These are phyloP conservation scores for Lactifluus volemus DNA, from an alignment of 768 basidiomycete species.

Conservation along the genomic window DNA sequence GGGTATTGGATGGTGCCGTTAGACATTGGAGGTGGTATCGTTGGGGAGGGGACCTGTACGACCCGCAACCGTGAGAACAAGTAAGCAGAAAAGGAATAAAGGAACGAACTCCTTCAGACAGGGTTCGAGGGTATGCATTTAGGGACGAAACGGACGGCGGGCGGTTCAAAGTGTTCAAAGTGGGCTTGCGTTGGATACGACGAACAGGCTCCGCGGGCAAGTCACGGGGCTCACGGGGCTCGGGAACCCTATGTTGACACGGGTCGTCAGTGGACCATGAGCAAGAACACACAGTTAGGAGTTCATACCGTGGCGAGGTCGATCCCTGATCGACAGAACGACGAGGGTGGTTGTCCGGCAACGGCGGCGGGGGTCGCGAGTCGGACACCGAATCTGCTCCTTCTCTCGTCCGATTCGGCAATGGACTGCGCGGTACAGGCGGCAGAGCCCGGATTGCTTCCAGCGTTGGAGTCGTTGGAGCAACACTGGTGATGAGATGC, in stretches of 20 bases:
- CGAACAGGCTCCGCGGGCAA: conserved; percentile 9
- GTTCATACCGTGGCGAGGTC: conserved; percentile 36
- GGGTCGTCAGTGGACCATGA: neutral
- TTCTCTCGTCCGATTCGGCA: conserved; percentile 4
- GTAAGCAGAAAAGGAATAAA: conserved; percentile 14
- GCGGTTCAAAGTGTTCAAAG: conserved; percentile 18
- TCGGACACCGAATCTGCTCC: conserved; percentile 20
- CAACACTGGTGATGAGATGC: neutral
- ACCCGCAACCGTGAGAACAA: neutral
- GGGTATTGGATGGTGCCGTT: conserved; percentile 48
- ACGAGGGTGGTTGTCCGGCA: conserved; percentile 11
- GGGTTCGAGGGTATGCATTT: conserved; percentile 6
- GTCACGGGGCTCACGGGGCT: conserved; percentile 10
- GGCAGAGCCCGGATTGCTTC: conserved; percentile 10
- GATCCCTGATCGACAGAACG: conserved; percentile 34
- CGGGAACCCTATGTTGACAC: conserved; percentile 8
- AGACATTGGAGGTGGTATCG: conserved; percentile 29
- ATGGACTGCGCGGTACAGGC: conserved; percentile 8
- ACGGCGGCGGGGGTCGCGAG: conserved; percentile 19
- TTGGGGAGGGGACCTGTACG: conserved; percentile 30
- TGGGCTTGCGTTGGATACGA: conserved; percentile 19
- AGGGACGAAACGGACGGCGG: conserved; percentile 15
- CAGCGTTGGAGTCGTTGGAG: neutral
- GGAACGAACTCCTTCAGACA: conserved; percentile 19
- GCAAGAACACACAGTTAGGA: neutral